Evolutionary conservation across 768 basidiomycete species (phyloP), one percentile per base, ranked within the genome.

Genomic region (Lanmaoa rubissima): DNA sequence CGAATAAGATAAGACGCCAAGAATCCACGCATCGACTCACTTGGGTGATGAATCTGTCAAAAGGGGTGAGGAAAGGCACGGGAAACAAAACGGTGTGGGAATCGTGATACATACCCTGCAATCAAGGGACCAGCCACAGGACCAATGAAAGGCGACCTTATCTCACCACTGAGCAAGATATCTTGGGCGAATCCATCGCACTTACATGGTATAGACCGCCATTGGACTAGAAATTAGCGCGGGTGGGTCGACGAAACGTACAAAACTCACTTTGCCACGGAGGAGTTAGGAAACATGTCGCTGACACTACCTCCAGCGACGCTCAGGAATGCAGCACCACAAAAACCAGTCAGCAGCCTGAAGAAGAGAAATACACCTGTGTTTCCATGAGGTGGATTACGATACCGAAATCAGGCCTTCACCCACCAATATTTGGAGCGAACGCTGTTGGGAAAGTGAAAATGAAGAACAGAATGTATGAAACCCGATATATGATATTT

Each of bases 381-480:
- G 35, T 34, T 28, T 50, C 41, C 17, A 41, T 46, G 46, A 53
- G 44, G 34, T 34, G 12, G 24, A 6, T 53, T 17, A 39, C 5
- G 35, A 36, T 7, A 10, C 38, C 16, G 21, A 47, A 12, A 44
- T 4, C 19, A 36, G 45, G 8, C 12, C 12, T 32, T 16, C 13
- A 16, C 32, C 46, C 48, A 86, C 86, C 78, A 24, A 84, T 78
- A 61, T 89, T 77, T 4, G 83, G 84, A 1, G 88, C 80, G 58
- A 93, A 92, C 1, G 88, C 87, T 7, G 89, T 83, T 0, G 88
- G 86, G 64, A 86, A 87, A 19, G 84, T 82, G 53, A 87, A 79
- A 1, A 81, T 64, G 62, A 88, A 82, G 67, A 89, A 85, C 5
- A 82, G 60, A 1, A 73, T 59, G 59, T 86, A 91, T 0, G 87